Percentiles rank a stretch among this genome's conserved stretches.
Evolutionary conservation across 2,329 filamentous ascomycete genomes (phyloP).

Genomic region (Aspergillus carbonarius): DNA sequence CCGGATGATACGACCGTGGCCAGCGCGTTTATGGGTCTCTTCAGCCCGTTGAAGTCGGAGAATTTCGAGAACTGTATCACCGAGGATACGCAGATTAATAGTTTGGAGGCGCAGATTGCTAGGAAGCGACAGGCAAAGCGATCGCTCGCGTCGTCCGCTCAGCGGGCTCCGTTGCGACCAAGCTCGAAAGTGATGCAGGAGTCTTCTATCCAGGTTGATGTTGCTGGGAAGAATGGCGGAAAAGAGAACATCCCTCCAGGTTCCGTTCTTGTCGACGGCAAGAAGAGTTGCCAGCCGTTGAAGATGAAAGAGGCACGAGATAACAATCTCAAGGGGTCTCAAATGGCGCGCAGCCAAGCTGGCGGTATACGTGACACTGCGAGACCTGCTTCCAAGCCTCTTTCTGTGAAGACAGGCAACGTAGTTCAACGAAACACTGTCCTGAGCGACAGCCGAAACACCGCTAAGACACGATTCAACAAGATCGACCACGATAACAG

Average conservation of each 20-base stretch:
- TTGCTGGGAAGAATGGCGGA: slow-evolving; percentile 55
- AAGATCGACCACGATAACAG: not conserved
- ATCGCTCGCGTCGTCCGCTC: slow-evolving; percentile 19
- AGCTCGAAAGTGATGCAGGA: slow-evolving; percentile 43
- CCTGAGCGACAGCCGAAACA: slow-evolving; percentile 17
- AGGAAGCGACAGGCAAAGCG: slow-evolving; percentile 32
- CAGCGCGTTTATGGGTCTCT: slow-evolving; percentile 45
- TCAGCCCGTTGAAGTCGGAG: slow-evolving; percentile 40
- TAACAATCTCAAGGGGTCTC: slow-evolving; percentile 23
- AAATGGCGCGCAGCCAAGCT: slow-evolving; percentile 1
- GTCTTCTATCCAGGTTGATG: slow-evolving; percentile 42
- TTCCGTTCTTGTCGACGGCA: slow-evolving; percentile 16
- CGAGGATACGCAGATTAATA: slow-evolving; percentile 29
- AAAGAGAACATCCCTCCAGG: slow-evolving; percentile 65
- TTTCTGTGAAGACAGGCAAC: slow-evolving; percentile 10
- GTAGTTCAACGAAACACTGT: slow-evolving; percentile 6
- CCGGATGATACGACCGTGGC: slow-evolving; percentile 44
- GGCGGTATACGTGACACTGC: not conserved
- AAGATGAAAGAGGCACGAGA: slow-evolving; percentile 24
- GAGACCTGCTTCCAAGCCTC: slow-evolving; percentile 2
- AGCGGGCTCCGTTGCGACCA: slow-evolving; percentile 50
- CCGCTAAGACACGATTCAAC: slow-evolving; percentile 1
- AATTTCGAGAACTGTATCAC: not conserved
- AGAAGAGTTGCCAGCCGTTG: slow-evolving; percentile 17
- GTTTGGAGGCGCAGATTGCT: slow-evolving; percentile 35